A percentile compares a stretch with the other conserved stretches of the same genome.
Conservation (phyloP, 2,329 filamentous ascomycete genomes). For the Niveomyces coronatus region DNA sequence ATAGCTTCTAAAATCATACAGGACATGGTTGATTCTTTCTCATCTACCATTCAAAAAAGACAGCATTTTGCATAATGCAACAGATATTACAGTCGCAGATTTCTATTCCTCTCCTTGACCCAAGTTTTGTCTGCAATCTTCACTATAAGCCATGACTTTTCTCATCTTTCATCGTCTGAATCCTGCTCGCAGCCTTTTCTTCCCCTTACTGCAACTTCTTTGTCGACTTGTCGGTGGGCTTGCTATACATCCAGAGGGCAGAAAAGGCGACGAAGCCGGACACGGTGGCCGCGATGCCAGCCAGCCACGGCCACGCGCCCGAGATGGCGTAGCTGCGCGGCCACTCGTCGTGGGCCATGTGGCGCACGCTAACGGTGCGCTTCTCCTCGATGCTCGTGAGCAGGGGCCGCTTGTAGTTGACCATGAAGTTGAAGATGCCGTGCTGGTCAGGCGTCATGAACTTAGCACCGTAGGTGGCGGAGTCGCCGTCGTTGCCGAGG, state of each 20-base stretch:
- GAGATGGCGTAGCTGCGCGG: conserved; percentile 82
- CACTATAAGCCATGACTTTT: conserved; percentile 9
- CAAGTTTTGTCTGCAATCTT: no score
- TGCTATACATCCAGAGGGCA: conserved; percentile 72
- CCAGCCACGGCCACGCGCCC: conserved; percentile 90
- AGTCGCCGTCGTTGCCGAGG: conserved; percentile 47
- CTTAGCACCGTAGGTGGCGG: conserved; percentile 60
- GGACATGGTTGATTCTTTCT: neutral
- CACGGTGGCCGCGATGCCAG: conserved; percentile 75
- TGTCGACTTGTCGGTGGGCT: conserved; percentile 28
- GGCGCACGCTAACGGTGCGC: conserved; percentile 84
- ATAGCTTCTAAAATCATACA: neutral
- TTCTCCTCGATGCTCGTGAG: conserved; percentile 86
- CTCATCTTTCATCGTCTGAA: neutral
- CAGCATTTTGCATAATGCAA: no score
- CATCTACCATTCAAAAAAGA: conserved; percentile 4
- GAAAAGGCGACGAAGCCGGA: conserved; percentile 79
- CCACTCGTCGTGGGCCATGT: conserved; percentile 97
- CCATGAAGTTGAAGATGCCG: conserved; percentile 95
- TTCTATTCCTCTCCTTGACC: neutral
- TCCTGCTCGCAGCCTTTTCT: neutral
- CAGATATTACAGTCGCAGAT: no score
- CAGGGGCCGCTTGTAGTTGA: conserved; percentile 96
- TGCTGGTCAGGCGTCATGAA: conserved; percentile 93
- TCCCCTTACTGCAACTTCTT: conserved; percentile 37